Conservation (phyloP, 495 filamentous ascomycete genomes). For the Trichoderma asperelloides region DNA sequence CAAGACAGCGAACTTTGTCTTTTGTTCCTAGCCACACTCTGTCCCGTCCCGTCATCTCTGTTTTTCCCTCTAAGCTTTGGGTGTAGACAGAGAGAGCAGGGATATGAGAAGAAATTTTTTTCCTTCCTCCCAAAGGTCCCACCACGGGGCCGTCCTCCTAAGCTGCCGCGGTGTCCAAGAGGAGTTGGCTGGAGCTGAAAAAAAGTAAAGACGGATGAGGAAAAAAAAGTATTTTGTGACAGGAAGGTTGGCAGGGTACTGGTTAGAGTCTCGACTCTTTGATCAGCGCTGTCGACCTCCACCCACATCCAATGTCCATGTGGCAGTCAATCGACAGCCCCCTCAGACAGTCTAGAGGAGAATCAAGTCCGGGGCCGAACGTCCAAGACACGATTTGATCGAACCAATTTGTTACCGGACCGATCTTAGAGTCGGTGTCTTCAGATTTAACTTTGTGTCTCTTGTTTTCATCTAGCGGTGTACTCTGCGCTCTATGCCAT, state of each 20-base stretch:
- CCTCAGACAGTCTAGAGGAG: not conserved
- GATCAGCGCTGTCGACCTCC: conserved; percentile 1
- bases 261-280: not conserved
- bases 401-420: not conserved
- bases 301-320: not conserved
- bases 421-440: not conserved
- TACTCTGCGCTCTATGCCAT: not conserved
- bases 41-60: not conserved
- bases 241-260: too few relatives aligned
- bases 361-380: not conserved
- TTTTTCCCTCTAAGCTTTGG: not conserved
- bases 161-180: not conserved
- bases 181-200: not conserved
- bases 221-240: not conserved
- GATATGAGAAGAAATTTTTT: conserved; percentile 1
- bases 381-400: not conserved
- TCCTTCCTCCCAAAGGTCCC: not conserved
- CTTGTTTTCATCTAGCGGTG: not conserved
- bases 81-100: not conserved
- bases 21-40: not conserved
- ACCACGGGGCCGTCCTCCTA: not conserved
- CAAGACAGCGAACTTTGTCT: not conserved
- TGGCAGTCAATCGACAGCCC: not conserved
- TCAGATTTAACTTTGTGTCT: not conserved
- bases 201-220: not conserved